Conservation (phyloP, 1,284 basidiomycete species). For the Phlebopus sp. region DNA sequence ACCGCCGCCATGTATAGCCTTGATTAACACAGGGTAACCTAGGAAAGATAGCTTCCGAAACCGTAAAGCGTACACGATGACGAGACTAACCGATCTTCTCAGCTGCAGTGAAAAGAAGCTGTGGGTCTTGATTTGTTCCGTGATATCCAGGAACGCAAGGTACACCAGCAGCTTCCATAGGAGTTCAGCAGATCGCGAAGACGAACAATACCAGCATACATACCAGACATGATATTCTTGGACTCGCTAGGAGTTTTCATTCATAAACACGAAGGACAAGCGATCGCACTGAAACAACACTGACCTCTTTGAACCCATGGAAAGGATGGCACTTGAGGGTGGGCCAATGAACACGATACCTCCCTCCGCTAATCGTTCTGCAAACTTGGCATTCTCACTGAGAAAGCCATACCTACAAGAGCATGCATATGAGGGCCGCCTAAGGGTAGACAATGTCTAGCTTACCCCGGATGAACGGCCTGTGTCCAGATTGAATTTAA, state of each 20-base stretch:
- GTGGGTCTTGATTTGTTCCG: slow-evolving; percentile 68
- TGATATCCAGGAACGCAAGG: slow-evolving; percentile 95
- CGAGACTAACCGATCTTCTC: slow-evolving; percentile 62
- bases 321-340: slow-evolving; percentile 88
- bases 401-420: slow-evolving; percentile 79
- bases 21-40: slow-evolving; percentile 92
- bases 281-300: slow-evolving; percentile 5
- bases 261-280: not conserved
- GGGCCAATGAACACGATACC: slow-evolving; percentile 97
- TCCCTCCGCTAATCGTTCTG: slow-evolving; percentile 79
- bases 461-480: slow-evolving; percentile 81
- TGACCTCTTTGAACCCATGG: slow-evolving; percentile 87
- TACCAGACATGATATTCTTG: slow-evolving; percentile 88
- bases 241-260: slow-evolving; percentile 55
- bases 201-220: slow-evolving; percentile 14
- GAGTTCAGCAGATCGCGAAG: not conserved
- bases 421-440: not conserved
- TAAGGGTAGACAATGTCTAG: not conserved
- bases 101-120: slow-evolving; percentile 62
- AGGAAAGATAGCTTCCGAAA: not conserved
- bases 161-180: slow-evolving; percentile 69
- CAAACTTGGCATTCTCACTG: slow-evolving; percentile 90
- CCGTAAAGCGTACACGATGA: not conserved
- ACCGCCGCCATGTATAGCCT: slow-evolving; percentile 94
- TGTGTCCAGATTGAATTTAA: slow-evolving; percentile 28